phyloP scores from a whole-genome alignment of 345 rosid genomes.

The Lepidium aucheri region DNA sequence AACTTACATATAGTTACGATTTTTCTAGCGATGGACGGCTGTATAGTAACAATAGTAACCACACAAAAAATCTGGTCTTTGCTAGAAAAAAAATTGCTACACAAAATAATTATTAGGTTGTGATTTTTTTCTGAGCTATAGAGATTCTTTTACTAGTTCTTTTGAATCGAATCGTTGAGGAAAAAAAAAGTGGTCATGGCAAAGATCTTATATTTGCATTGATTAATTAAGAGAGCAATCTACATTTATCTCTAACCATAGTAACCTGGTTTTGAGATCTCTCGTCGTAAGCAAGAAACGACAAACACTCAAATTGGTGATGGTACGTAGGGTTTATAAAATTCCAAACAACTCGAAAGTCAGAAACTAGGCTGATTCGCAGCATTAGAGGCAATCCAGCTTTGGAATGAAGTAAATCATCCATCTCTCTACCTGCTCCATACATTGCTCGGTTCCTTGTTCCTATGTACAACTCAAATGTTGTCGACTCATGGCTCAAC shows the following conservation, averaged over 20 bases:
- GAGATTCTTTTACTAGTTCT: no score
- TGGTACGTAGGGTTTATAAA: conserved; percentile 48
- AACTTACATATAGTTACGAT: no score
- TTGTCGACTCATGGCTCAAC: conserved; percentile 30
- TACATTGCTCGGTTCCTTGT: conserved; percentile 66
- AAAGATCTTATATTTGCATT: neutral
- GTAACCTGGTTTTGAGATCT: conserved; percentile 20
- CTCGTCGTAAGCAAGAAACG: conserved; percentile 36
- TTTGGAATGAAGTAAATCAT: conserved; percentile 64
- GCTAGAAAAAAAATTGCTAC: no score
- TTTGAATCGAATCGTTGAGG: no score
- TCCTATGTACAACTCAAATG: conserved; percentile 41
- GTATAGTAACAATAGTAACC: no score
- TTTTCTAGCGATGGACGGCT: no score
- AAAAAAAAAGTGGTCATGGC: no score
- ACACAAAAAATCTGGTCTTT: no score
- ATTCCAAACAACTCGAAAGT: conserved; percentile 49
- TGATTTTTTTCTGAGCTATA: no score
- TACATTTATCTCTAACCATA: conserved; percentile 6
- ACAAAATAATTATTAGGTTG: no score
- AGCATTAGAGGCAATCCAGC: conserved; percentile 54
- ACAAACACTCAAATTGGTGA: conserved; percentile 44
- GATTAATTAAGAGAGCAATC: conserved; percentile 11
- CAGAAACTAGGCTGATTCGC: conserved; percentile 32
- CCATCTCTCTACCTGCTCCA: conserved; percentile 78